Percentiles rank a stretch among this genome's conserved stretches.
These are phyloP conservation scores for Myxozyma neglecta DNA, from an alignment of 805 yeast species.

Conservation along the genomic window DNA sequence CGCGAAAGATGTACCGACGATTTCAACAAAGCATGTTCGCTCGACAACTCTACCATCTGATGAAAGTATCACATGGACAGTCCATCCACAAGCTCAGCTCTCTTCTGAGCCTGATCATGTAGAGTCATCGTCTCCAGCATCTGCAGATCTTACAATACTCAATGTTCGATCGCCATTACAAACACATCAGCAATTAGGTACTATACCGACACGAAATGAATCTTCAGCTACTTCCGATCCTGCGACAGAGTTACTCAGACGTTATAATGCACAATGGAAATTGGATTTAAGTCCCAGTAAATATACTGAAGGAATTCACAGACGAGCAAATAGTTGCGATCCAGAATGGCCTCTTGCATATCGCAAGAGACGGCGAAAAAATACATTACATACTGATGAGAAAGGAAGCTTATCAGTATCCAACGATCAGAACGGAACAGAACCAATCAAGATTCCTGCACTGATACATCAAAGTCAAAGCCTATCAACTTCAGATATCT, in stretches of 20 bases:
- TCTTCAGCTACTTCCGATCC: slow-evolving; percentile 17
- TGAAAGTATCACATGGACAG: slow-evolving; percentile 18
- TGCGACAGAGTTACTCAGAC: slow-evolving; percentile 19
- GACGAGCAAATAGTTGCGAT: slow-evolving; percentile 21
- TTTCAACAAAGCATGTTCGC: background rate
- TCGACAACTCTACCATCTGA: background rate
- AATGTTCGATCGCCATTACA: background rate
- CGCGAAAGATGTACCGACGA: background rate
- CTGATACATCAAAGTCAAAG: background rate
- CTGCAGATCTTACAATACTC: background rate
- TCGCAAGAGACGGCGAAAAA: slow-evolving; percentile 3
- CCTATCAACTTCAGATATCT: too few species aligned
- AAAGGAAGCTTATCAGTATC: background rate
- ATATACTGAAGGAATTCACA: background rate
- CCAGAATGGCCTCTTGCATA: slow-evolving; percentile 24
- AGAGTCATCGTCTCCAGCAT: background rate
- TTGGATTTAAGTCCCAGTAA: background rate
- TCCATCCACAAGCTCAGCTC: slow-evolving; percentile 11
- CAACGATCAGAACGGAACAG: background rate
- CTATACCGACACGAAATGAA: background rate
- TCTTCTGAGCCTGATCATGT: slow-evolving; percentile 17
- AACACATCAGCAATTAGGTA: background rate
- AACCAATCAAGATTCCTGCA: background rate
- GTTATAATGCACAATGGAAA: slow-evolving; percentile 14
- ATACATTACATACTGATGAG: background rate